Evolutionary conservation across 1,139 yeast species (phyloP), one percentile per base, ranked within the genome.

Genomic region (Eremothecium sinecaudum): DNA sequence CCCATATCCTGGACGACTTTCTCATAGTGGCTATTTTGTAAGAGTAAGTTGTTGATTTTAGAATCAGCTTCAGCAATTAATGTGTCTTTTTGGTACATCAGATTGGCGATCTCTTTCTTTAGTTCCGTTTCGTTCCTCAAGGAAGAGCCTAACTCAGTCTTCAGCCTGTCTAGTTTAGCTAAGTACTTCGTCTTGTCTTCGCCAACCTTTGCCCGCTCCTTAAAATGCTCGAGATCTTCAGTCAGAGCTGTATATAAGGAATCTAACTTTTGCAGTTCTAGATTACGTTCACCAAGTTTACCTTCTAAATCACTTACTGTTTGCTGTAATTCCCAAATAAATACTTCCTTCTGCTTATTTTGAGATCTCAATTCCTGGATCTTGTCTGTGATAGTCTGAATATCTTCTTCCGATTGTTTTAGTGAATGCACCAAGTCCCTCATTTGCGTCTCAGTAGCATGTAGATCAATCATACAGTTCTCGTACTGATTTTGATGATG

Each of bases 401-500:
- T 65, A 47, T 81, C 90, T 33, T 69, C 73, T 41, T 71, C 70
- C 9, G 76, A 67, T 31, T 72, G 64, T 10, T 63, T 62, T 37
- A 79, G 61, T 17, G 75, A 69, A 28, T 64, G 71, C 40, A 67
- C 67, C 3, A 71, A 62, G 20, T 78, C 84, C 15, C 61, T 58
- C 38, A 78, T 62, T 45, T 83, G 51, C 32, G 78, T 67, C 50
- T 87, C 95, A 1, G 93, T 90, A 39, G 74, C 69, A 48, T 84
- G 94, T 23, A 86, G 63, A 47, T 82, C 81, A 40, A 68, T 66
- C 47, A 71, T 75, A 50, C 83, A 81, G 44, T 79, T 83, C 31
- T 82, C 90, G 11, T 93, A 75, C 39, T 94, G 69, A 25, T 65
- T 61, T 50, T 75, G 79, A 57, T 80, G 84, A 24, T 81, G 62